Evolutionary conservation across 768 basidiomycete genomes (phyloP), one percentile per base, ranked within the genome.

Genomic region (Hygrophorus pudorinus): DNA sequence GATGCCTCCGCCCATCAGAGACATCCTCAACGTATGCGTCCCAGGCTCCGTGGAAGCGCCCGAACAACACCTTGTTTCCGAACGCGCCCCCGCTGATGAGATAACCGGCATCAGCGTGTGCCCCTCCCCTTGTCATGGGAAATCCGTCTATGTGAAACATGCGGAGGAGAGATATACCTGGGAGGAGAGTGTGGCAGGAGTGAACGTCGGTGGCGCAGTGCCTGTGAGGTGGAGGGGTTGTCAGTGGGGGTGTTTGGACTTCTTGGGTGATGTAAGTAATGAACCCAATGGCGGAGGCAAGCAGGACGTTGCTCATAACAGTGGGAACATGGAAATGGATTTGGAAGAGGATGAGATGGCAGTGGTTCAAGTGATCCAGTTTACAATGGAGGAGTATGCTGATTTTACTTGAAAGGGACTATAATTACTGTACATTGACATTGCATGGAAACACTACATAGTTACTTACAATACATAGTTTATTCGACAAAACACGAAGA

Each of bases 221-320:
- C 79, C 82, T 16, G 48, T 86, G 24, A 59, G 66, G 41, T 87
- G 85, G 83, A 63, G 81, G 21, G 84, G 85, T 1, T 88, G 85
- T 58, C 55, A 61, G n/a, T 51, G 46, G 39, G 76, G 76, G 0
- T 87, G 85, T 57, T 55, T 88, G 44, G 68, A 70, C 27, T 85
- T 80, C 53, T 58, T 87, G 52, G 70, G 67, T 41, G 40, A 29
- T 29, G 14, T 35, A n/a, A 27, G 37, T 17, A 40, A 29, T 32
- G 17, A 12, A 2, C 28, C 21, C 14, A 51, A 46, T 13, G 30
- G 35, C 16, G 53, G 59, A 18, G 55, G 53, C 27, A 49, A 49
- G 17, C 50, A 47, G 35, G 42, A 42, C 32, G 45, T 47, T 18
- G 39, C 18, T 8, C 46, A 36, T 18, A 42, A 41, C 18, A 21